Evolutionary conservation across 495 filamentous ascomycete genomes (phyloP), one percentile per base, ranked within the genome.

Genomic region (Terfezia boudieri): DNA sequence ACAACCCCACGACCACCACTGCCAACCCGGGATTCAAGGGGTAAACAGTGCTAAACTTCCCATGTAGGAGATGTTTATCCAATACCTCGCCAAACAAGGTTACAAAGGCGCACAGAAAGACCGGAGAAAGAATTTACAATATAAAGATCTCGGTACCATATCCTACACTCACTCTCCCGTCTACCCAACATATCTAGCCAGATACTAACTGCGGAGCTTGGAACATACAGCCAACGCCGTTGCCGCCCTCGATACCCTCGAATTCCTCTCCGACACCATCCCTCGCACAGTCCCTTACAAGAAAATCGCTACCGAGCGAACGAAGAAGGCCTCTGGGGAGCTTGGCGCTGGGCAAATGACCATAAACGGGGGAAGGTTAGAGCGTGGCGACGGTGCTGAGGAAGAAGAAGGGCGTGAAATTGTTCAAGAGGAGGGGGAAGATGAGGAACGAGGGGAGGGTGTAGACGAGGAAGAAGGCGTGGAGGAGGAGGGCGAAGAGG

Each of bases 31-130:
- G 26, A 32, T 4, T 32, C 26, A 32, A 32, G 26, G 4, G 4
- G 26, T 32, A 7, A 32, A 32, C 26, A 7, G 26, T 32, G 26
- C 7, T 32, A 32, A 26, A 32, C 26, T 4, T 32, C 26, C 4
- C n/a, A 22, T 9, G 9, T 56, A 92, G 83, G 90, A 96, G 68
- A 80, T 94, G 79, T 98, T 98, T 73, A 83, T 98, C 58, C 85
- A 93, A 64, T 81, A 95, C 65, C 75, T 98, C 37, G 80, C 85
- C 26, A 76, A 80, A 56, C 84, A 93, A 69, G 83, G 78, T 32
- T 76, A 93, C 61, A 86, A 86, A 62, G 83, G 93, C 64, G 83
- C 90, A 56, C 87, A 86, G 58, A 75, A 84, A 5, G 90, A 95
- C 66, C 74, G 81, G 54, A 95, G 90, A 41, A 80, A 89, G 59